Evolutionary conservation across 305 asterid species (phyloP).

Genomic region (Rubia tinctorum): DNA sequence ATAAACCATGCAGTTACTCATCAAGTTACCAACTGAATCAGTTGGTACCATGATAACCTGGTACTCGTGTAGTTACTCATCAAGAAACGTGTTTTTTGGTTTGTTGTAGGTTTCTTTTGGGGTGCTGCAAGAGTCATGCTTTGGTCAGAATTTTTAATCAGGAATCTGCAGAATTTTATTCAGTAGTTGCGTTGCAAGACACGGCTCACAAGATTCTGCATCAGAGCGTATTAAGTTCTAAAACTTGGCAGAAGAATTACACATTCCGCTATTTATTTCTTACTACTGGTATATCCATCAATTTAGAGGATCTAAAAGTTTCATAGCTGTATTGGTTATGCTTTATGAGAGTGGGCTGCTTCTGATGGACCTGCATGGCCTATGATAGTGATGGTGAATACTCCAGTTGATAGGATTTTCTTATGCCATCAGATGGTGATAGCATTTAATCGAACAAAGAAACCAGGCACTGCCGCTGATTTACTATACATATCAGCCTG

Average conservation of each 20-base stretch:
- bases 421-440: background rate
- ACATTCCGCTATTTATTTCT: background rate
- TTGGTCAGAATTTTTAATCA: background rate
- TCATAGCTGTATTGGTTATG: background rate
- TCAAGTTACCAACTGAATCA: background rate
- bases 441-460: background rate
- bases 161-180: background rate
- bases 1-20: background rate
- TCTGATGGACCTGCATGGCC: background rate
- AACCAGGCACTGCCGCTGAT: too few species aligned
- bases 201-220: background rate
- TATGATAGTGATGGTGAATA: too few species aligned
- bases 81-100: background rate
- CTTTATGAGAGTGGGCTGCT: background rate
- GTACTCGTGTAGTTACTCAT: background rate
- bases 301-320: background rate
- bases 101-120: constrained; percentile 3
- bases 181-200: background rate
- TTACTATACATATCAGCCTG: too few species aligned
- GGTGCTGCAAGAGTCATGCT: background rate
- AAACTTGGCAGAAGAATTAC: background rate
- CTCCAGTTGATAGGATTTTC: too few species aligned
- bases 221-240: background rate
- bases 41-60: background rate
- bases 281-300: background rate